Evolutionary conservation across 2,329 filamentous ascomycete genomes (phyloP), one percentile per base, ranked within the genome.

Genomic region (Colletotrichum lindemuthianum): DNA sequence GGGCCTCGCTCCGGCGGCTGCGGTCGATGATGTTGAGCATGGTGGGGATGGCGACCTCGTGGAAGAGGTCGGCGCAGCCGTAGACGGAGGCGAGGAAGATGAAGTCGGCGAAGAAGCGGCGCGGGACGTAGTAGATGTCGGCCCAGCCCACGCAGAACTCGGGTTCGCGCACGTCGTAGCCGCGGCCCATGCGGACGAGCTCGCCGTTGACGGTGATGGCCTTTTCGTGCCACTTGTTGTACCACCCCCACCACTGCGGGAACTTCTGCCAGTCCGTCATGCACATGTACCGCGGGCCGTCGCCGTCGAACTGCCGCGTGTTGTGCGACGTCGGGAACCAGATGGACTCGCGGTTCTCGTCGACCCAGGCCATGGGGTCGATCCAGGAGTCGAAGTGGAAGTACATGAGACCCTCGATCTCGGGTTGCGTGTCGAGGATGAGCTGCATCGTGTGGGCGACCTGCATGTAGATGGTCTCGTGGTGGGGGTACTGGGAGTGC

Each of bases 301-400:
- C 55, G 16, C 53, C 56, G n/a, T 53, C 63, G 16, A 15, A 63
- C 40, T 24, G 61, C n/a, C 48, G 58, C 6, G 59, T 67, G 58
- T 64, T 63, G 15, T 61, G 52, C 2, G 65, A 61, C 16, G 70
- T 64, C 10, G 70, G 72, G 60, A 70, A 69, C 70, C 71, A 73
- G 40, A 75, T 74, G 15, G 71, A 71, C 8, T 68, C 49, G 36
- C 68, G 69, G 53, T 74, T 69, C 64, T 68, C 67, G 59, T 68
- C 67, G 32, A 57, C 59, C 51, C 69, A 76, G 13, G 60, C 68
- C 45, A 75, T 52, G 0, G 74, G 74, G 59, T 74, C 70, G 59
- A 75, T 68, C 74, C 74, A 76, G 0, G 72, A 72, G 59, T 76
- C 74, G 48, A 75, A 76, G 57, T 76, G 74, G 59, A 70, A 74